Evolutionary conservation across 495 filamentous ascomycete species (phyloP).

Genomic region (Evansstolkia leycettana): DNA sequence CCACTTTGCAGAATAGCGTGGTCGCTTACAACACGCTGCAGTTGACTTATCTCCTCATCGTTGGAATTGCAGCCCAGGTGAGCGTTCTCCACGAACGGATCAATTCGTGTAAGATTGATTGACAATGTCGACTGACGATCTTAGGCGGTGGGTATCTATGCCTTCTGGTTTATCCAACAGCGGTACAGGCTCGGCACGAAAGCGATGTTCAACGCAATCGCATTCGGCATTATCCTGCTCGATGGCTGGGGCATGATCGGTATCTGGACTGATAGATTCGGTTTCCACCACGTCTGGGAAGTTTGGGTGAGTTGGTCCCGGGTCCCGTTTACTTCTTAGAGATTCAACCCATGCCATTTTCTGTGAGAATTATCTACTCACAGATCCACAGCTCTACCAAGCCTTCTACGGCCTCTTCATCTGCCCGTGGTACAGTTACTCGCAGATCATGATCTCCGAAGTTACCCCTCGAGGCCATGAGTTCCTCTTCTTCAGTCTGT

Average conservation of each 20-base stretch:
- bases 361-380: background rate
- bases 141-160: conserved; percentile 45
- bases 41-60: conserved; percentile 49
- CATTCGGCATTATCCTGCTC: conserved; percentile 42
- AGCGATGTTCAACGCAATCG: conserved; percentile 50
- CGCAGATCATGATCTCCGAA: conserved; percentile 56
- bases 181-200: conserved; percentile 41
- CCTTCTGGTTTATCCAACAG: conserved; percentile 46
- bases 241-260: conserved; percentile 58
- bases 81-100: background rate
- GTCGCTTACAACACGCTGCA: conserved; percentile 49
- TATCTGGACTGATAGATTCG: conserved; percentile 49
- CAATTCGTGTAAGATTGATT: background rate
- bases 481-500: conserved; percentile 55
- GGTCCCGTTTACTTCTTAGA: too few species aligned
- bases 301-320: conserved; percentile 42
- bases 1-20: conserved; percentile 48
- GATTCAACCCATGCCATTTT: too few species aligned
- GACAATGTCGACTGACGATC: too few species aligned
- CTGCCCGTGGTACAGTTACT: conserved; percentile 59
- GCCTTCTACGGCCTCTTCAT: conserved; percentile 52
- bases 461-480: conserved; percentile 53
- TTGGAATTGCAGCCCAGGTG: conserved; percentile 48
- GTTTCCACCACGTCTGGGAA: conserved; percentile 52
- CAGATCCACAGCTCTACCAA: conserved; percentile 37